phyloP scores from a whole-genome alignment of 768 basidiomycete species.

The Astraeus odoratus region DNA sequence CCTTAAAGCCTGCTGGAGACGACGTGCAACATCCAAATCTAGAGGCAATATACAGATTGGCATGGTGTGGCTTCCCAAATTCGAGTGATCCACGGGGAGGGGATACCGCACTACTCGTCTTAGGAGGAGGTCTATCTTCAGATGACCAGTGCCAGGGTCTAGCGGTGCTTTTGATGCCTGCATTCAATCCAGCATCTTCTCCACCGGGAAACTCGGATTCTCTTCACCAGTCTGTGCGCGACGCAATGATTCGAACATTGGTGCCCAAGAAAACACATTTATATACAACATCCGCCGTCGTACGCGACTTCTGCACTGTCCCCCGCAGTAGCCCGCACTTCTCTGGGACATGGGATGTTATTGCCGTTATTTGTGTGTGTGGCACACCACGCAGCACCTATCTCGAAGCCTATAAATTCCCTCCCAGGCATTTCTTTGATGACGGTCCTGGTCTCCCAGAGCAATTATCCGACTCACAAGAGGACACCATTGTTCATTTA shows the following conservation, averaged over 20 bases:
- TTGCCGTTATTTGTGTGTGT: slow-evolving; percentile 55
- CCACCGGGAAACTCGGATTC: slow-evolving; percentile 13
- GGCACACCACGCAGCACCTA: slow-evolving; percentile 42
- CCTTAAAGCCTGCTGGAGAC: slow-evolving; percentile 27
- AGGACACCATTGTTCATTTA: background rate
- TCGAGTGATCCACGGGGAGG: slow-evolving; percentile 59
- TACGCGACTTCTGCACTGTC: slow-evolving; percentile 78
- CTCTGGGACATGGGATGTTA: slow-evolving; percentile 57
- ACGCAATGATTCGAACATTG: slow-evolving; percentile 60
- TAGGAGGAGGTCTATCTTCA: slow-evolving; percentile 63
- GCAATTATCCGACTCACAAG: background rate
- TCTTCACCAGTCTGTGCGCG: slow-evolving; percentile 39
- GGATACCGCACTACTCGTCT: slow-evolving; percentile 64
- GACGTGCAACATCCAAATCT: slow-evolving; percentile 22
- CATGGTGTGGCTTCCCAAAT: slow-evolving; percentile 76
- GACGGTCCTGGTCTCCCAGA: background rate
- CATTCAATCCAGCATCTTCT: slow-evolving; percentile 48
- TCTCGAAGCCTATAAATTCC: slow-evolving; percentile 63
- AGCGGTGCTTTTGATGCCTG: slow-evolving; percentile 61
- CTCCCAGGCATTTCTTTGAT: slow-evolving; percentile 41
- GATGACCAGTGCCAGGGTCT: slow-evolving; percentile 59
- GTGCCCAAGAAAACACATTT: slow-evolving; percentile 42
- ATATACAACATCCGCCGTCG: slow-evolving; percentile 50
- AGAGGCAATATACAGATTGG: slow-evolving; percentile 82
- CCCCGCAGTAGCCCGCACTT: slow-evolving; percentile 68